These are phyloP conservation scores for Vararia minispora DNA, from an alignment of 768 basidiomycete species.

Conservation along the genomic window DNA sequence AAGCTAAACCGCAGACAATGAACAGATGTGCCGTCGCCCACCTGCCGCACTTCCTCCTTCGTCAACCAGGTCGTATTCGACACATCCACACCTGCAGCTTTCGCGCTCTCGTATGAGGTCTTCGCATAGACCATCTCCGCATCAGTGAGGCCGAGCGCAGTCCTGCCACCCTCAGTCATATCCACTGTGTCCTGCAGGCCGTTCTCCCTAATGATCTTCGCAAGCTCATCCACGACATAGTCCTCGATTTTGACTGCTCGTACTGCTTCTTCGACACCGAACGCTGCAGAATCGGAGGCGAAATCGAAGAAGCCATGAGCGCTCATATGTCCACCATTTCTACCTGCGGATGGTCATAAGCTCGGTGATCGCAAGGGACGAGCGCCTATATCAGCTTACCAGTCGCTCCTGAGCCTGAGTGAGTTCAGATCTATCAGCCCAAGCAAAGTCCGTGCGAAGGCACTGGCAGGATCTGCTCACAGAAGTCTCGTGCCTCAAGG, in stretches of 20 bases:
- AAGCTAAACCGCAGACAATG: neutral
- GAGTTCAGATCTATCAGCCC: neutral
- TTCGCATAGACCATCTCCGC: conserved; percentile 28
- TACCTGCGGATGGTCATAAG: conserved; percentile 30
- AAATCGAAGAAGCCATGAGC: conserved; percentile 40
- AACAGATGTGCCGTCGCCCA: conserved; percentile 17
- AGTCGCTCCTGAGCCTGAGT: conserved; percentile 63
- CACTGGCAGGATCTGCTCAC: conserved; percentile 51
- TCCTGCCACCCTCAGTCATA: conserved; percentile 46
- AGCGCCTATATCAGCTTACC: conserved; percentile 27
- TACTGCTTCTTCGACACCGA: conserved; percentile 44
- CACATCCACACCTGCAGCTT: conserved; percentile 37
- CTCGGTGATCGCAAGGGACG: neutral
- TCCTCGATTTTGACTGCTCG: conserved; percentile 45
- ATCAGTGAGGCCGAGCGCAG: conserved; percentile 36
- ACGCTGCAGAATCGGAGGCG: conserved; percentile 20
- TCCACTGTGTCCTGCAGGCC: conserved; percentile 43
- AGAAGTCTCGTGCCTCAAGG: conserved; percentile 80
- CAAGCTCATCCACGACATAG: conserved; percentile 37
- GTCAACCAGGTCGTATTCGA: conserved; percentile 34
- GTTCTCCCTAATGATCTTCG: conserved; percentile 35
- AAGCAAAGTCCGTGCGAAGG: neutral
- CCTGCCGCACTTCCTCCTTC: conserved; percentile 35
- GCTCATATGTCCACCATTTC: conserved; percentile 73
- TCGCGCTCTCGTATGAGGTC: conserved; percentile 43